These are phyloP conservation scores for Chrysoporthe deuterocubensis DNA, from an alignment of 2,329 filamentous ascomycete genomes.

Conservation along the genomic window DNA sequence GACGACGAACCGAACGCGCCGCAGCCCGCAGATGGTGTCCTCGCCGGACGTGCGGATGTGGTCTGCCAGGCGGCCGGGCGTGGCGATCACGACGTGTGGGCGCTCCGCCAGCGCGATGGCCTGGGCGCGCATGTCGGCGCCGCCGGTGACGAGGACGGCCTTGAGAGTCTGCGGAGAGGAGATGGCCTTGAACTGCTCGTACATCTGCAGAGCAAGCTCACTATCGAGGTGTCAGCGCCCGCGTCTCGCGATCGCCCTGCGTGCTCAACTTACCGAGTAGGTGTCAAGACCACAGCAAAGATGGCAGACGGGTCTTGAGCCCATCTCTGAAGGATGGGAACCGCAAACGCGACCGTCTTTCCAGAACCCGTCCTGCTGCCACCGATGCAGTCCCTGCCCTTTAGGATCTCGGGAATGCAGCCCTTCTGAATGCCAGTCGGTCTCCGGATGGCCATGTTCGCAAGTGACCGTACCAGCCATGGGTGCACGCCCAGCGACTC, in stretches of 20 bases:
- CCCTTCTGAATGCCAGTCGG: conserved; percentile 92
- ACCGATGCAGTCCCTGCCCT: conserved; percentile 92
- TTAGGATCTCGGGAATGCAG: conserved; percentile 90
- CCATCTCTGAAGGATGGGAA: conserved; percentile 93
- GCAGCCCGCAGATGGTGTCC: conserved; percentile 83
- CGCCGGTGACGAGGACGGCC: conserved; percentile 86
- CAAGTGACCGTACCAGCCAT: conserved; percentile 85
- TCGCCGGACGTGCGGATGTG: conserved; percentile 90
- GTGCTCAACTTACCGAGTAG: conserved; percentile 63
- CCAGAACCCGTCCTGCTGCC: conserved; percentile 94
- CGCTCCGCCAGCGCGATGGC: conserved; percentile 80
- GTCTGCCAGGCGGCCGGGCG: conserved; percentile 88
- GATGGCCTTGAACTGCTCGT: conserved; percentile 93
- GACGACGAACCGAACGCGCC: conserved; percentile 81
- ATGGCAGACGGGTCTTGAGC: conserved; percentile 89
- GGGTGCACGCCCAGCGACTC: conserved; percentile 73
- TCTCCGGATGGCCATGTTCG: conserved; percentile 74
- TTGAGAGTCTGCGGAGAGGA: conserved; percentile 87
- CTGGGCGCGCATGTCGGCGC: conserved; percentile 89
- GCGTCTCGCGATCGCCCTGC: too few species aligned
- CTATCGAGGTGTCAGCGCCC: conserved; percentile 37
- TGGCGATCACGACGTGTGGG: conserved; percentile 93
- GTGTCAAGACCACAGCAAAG: conserved; percentile 86
- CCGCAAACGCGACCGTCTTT: conserved; percentile 95
- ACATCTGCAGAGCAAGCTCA: conserved; percentile 94